Percentiles rank a stretch among this genome's conserved stretches.
phyloP scores from a whole-genome alignment of 257 asterid species.

The Forsythia viridissima region DNA sequence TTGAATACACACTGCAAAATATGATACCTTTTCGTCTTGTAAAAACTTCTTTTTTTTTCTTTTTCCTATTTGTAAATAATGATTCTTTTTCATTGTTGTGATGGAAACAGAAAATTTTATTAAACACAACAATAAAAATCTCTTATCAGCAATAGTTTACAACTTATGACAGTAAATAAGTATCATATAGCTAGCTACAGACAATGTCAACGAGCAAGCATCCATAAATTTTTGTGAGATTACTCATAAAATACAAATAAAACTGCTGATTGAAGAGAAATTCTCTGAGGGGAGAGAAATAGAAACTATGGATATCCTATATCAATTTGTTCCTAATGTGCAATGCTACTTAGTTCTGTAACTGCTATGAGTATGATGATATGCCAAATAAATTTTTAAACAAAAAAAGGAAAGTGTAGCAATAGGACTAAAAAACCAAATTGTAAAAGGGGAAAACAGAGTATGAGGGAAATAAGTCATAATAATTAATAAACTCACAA shows the following conservation, averaged over 20 bases:
- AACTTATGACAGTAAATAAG: slow-evolving; percentile 8
- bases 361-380: background rate
- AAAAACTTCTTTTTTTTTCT: background rate
- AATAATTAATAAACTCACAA: slow-evolving; percentile 49
- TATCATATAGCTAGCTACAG: slow-evolving; percentile 7
- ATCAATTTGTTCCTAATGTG: background rate
- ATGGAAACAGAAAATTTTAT: background rate
- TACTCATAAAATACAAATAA: slow-evolving; percentile 6
- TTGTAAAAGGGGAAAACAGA: background rate
- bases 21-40: background rate
- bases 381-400: background rate
- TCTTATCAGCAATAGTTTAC: background rate
- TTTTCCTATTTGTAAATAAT: background rate
- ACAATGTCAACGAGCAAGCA: slow-evolving; percentile 8
- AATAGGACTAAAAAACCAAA: background rate
- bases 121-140: background rate
- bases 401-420: background rate
- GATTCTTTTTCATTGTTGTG: background rate
- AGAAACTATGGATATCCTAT: slow-evolving; percentile 1
- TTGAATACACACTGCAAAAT: background rate
- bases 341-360: background rate
- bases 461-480: slow-evolving; percentile 7
- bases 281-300: background rate
- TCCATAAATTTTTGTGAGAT: background rate
- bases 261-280: slow-evolving; percentile 1